These are phyloP conservation scores for Nicotiana rustica DNA, from an alignment of 305 asterid genomes.

Conservation along the genomic window DNA sequence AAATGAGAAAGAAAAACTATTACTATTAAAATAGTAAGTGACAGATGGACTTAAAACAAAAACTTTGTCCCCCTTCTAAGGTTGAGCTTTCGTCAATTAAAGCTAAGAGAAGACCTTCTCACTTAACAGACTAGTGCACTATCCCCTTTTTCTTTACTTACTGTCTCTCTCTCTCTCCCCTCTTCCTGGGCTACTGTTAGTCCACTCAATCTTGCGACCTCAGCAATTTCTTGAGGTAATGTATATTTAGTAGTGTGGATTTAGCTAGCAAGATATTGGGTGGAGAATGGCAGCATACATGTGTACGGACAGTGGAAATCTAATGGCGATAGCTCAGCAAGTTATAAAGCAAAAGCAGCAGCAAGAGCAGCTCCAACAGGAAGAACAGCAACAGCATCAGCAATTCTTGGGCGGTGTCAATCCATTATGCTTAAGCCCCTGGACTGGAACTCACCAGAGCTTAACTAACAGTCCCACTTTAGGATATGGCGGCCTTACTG, in stretches of 20 bases:
- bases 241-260: neutral
- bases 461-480: slow-evolving; percentile 48
- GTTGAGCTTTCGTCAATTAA: slow-evolving; percentile 39
- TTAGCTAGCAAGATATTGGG: slow-evolving; percentile 32
- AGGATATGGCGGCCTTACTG: slow-evolving; percentile 54
- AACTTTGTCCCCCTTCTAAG: slow-evolving; percentile 37
- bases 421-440: slow-evolving; percentile 59
- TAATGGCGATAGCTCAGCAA: slow-evolving; percentile 98
- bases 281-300: slow-evolving; percentile 85
- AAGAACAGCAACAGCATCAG: slow-evolving; percentile 55
- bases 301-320: slow-evolving; percentile 95
- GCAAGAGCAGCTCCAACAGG: slow-evolving; percentile 75
- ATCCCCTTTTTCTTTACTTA: slow-evolving; percentile 2
- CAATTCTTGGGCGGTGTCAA: slow-evolving; percentile 56
- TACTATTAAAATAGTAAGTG: neutral
- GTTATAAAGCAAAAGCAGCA: slow-evolving; percentile 92
- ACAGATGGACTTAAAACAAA: slow-evolving; percentile 14
- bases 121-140: neutral
- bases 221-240: slow-evolving; percentile 27
- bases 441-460: slow-evolving; percentile 52
- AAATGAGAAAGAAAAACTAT: neutral
- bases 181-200: neutral
- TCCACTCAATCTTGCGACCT: slow-evolving; percentile 11
- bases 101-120: slow-evolving; percentile 5
- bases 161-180: slow-evolving; percentile 32